Percentiles rank a stretch among this genome's conserved stretches.
Conservation (phyloP, 2,329 filamentous ascomycete genomes). For the Ophiostoma piceae region DNA sequence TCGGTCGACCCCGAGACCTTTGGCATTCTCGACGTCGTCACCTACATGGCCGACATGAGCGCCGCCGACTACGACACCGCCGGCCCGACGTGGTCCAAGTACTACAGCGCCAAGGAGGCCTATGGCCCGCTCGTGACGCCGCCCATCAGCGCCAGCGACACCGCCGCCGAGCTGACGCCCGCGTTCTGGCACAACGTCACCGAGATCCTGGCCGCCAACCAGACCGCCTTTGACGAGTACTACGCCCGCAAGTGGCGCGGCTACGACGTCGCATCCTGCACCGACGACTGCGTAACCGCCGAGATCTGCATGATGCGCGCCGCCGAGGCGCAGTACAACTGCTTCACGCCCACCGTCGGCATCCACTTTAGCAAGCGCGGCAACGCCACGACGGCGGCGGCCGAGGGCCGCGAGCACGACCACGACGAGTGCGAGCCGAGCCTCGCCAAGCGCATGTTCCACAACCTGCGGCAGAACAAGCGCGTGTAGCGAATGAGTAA, state of each 20-base stretch:
- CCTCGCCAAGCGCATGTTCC: conserved; percentile 8
- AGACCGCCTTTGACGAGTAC: conserved; percentile 2
- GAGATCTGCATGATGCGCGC: not conserved
- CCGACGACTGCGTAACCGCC: not conserved
- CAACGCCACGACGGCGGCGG: not conserved
- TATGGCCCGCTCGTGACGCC: not conserved
- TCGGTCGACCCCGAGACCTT: conserved; percentile 5
- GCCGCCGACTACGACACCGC: not conserved
- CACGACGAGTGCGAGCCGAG: conserved; percentile 10
- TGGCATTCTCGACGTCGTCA: not conserved
- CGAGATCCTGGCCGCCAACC: not conserved
- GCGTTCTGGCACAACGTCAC: not conserved
- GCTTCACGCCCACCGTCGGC: not conserved
- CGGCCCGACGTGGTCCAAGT: not conserved
- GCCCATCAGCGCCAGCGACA: not conserved
- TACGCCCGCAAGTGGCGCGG: conserved; percentile 4
- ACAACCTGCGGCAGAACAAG: not conserved
- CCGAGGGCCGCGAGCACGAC: not conserved
- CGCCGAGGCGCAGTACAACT: not conserved
- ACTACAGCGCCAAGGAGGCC: conserved; percentile 1
- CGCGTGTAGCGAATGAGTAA: not conserved
- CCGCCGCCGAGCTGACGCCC: not conserved
- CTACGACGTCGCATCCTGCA: not conserved
- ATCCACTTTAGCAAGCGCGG: conserved; percentile 7
- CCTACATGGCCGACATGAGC: conserved; percentile 1